Conservation (phyloP, 352 stramenopile genomes). For the Pythium guiyangense region DNA sequence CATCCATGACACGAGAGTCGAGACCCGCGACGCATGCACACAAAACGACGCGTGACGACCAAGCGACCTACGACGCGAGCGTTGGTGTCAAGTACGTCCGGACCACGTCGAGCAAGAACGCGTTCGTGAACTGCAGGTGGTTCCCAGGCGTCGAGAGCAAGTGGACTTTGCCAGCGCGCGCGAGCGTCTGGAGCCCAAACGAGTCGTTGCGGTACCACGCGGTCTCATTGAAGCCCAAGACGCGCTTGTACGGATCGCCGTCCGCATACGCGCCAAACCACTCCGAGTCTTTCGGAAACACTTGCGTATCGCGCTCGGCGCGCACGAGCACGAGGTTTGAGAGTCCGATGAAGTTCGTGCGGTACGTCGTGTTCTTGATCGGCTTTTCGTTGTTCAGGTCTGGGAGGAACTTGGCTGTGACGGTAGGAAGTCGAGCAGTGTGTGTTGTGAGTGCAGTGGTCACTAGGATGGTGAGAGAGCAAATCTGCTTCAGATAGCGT, state of each 20-base stretch:
- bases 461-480: neutral
- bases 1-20: too few species aligned
- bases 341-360: slow-evolving; percentile 85
- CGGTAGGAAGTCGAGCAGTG: too few species aligned
- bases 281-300: slow-evolving; percentile 83
- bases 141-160: slow-evolving; percentile 89
- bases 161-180: slow-evolving; percentile 85
- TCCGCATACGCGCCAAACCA: slow-evolving; percentile 88
- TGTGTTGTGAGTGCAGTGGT: too few species aligned
- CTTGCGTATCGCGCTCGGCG: slow-evolving; percentile 87
- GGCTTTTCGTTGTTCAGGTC: slow-evolving; percentile 91
- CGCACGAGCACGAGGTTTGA: slow-evolving; percentile 88
- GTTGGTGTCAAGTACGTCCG: slow-evolving; percentile 64
- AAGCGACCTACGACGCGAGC: neutral
- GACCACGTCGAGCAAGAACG: slow-evolving; percentile 81
- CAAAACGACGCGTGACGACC: too few species aligned
- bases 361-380: slow-evolving; percentile 73
- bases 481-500: neutral
- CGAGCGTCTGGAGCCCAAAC: slow-evolving; percentile 88
- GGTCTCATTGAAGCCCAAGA: slow-evolving; percentile 91
- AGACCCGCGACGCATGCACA: too few species aligned
- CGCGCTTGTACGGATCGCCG: slow-evolving; percentile 45
- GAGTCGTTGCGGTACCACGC: slow-evolving; percentile 90
- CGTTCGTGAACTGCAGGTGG: slow-evolving; percentile 87
- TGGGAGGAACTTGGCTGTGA: slow-evolving; percentile 63